Conservation (phyloP, 306 rosid species). For the Begonia loranthoides region DNA sequence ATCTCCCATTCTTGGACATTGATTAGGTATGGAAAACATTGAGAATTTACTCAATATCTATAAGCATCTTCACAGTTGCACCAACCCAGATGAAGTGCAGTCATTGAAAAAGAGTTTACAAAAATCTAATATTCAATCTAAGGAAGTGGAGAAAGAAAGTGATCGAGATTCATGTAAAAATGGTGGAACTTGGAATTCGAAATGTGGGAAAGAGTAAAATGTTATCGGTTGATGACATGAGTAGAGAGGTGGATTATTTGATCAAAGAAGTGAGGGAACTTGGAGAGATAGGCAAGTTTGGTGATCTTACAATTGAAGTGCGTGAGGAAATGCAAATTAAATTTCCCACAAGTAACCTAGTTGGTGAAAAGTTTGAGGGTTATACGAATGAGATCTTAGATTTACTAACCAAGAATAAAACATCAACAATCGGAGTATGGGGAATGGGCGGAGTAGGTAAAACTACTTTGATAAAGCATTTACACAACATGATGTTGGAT, state of each 20-base stretch:
- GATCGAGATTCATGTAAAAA: not conserved
- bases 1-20: too few species aligned
- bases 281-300: not conserved
- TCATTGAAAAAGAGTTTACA: too few species aligned
- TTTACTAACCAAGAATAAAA: constrained; percentile 4
- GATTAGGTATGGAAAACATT: too few species aligned
- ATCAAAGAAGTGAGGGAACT: not conserved
- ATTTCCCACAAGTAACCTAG: not conserved
- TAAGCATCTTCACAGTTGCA: too few species aligned
- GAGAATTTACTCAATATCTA: too few species aligned
- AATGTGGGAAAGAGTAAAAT: too few species aligned
- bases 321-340: not conserved
- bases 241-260: not conserved
- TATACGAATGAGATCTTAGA: not conserved
- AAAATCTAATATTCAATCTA: too few species aligned
- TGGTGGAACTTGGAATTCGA: too few species aligned
- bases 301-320: not conserved
- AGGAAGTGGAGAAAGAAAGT: too few species aligned
- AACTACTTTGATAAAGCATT: not conserved
- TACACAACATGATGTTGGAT: constrained; percentile 3
- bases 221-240: not conserved
- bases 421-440: constrained; percentile 10
- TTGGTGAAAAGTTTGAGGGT: not conserved
- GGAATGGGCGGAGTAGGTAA: constrained; percentile 18
- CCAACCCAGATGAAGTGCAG: too few species aligned